Conservation (phyloP, 2,329 filamentous ascomycete genomes). For the Coleophoma crateriformis region DNA sequence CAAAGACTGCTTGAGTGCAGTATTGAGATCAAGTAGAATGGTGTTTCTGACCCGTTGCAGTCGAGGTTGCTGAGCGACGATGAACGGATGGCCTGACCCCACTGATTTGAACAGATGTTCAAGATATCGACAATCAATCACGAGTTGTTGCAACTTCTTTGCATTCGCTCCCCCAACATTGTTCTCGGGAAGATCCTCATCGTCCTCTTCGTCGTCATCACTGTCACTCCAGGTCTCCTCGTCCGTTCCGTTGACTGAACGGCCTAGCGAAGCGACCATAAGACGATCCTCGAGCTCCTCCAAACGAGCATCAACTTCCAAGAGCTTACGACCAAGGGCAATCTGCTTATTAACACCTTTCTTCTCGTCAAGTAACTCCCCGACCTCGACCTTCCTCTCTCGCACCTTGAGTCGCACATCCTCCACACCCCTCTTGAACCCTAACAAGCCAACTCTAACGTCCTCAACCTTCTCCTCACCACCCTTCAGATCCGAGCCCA, state of each 20-base stretch:
- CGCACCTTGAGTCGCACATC: conserved; percentile 63
- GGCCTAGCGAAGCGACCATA: conserved; percentile 38
- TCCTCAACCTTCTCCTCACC: conserved; percentile 91
- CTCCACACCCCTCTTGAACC: conserved; percentile 78
- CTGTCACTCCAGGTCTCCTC: conserved; percentile 29
- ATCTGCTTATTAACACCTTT: conserved; percentile 57
- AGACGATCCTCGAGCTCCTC: conserved; percentile 58
- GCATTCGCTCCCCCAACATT: conserved; percentile 25
- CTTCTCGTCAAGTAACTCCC: conserved; percentile 59
- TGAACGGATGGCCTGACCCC: conserved; percentile 56
- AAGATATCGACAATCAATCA: conserved; percentile 52
- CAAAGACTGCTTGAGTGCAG: conserved; percentile 53
- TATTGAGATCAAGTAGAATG: conserved; percentile 58
- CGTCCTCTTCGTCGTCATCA: conserved; percentile 32
- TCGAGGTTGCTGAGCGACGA: conserved; percentile 49
- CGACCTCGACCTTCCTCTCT: conserved; percentile 58
- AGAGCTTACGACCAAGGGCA: conserved; percentile 52
- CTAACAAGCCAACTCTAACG: conserved; percentile 78
- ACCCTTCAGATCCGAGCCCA: conserved; percentile 76
- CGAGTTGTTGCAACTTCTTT: conserved; percentile 43
- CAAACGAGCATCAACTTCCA: conserved; percentile 62
- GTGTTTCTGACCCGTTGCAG: conserved; percentile 54
- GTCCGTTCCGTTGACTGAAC: conserved; percentile 17
- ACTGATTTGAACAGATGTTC: conserved; percentile 43
- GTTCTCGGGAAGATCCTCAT: conserved; percentile 17